phyloP scores from a whole-genome alignment of 75 land plant species.

The Cryptomeria japonica region DNA sequence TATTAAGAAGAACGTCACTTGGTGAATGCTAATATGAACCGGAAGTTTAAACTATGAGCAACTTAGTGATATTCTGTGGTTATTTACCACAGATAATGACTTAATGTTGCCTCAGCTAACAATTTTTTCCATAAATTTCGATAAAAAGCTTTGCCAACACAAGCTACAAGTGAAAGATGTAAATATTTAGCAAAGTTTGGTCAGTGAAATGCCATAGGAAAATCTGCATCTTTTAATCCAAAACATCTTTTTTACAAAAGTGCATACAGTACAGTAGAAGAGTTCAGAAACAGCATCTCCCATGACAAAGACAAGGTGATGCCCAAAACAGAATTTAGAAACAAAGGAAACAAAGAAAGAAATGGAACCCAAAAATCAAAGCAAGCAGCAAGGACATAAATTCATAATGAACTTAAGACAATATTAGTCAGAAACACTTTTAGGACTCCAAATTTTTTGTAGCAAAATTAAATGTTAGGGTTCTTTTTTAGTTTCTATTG shows the following conservation, averaged over 20 bases:
- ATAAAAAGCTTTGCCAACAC: no score
- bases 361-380: no score
- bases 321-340: not conserved
- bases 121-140: not conserved
- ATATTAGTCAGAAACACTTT: not conserved
- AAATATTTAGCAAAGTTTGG: no score
- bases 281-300: no score
- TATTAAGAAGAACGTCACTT: no score
- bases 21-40: no score
- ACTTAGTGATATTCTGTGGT: not conserved
- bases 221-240: not conserved
- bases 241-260: not conserved
- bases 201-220: no score
- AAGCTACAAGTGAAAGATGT: no score
- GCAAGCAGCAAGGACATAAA: not conserved
- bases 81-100: not conserved
- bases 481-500: not conserved
- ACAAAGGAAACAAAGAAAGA: not conserved
- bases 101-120: not conserved
- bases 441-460: no score
- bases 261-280: not conserved
- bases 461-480: not conserved
- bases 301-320: not conserved
- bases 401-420: not conserved
- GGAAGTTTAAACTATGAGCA: no score